Conservation (phyloP, 2,329 filamentous ascomycete genomes). For the Bipolaris bicolor region DNA sequence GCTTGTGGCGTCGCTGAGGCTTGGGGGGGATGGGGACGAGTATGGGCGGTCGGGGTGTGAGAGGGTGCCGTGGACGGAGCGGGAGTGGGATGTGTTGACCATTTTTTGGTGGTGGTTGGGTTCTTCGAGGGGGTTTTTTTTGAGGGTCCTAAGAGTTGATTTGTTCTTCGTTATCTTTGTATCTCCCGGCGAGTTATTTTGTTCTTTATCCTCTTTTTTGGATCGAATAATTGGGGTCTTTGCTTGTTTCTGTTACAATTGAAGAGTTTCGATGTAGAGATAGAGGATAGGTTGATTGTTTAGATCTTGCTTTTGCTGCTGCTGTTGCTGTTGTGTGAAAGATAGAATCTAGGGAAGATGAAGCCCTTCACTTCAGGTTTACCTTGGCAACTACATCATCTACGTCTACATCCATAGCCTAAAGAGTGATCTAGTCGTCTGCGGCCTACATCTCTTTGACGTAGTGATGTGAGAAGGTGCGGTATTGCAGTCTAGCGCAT, state of each 20-base stretch:
- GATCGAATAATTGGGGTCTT: background rate
- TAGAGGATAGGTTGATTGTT: background rate
- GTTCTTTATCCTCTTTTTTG: no score
- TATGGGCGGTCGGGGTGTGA: constrained; percentile 22
- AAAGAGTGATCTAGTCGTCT: constrained; percentile 1
- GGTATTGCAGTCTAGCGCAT: constrained; percentile 7
- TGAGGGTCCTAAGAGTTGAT: no score
- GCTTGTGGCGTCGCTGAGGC: constrained; percentile 35
- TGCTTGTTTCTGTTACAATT: background rate
- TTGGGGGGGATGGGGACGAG: background rate
- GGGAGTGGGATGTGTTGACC: constrained; percentile 21
- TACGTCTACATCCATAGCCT: background rate
- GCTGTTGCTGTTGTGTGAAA: background rate
- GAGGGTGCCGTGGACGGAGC: constrained; percentile 42
- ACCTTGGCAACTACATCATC: constrained; percentile 18
- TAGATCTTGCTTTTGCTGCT: background rate
- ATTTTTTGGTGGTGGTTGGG: background rate
- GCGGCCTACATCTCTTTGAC: background rate
- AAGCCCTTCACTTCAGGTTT: background rate
- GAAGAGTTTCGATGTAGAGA: background rate
- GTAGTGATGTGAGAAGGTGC: background rate
- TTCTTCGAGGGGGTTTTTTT: no score
- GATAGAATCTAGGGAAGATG: background rate
- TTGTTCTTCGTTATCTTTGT: no score
- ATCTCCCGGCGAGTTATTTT: no score